Percentiles rank a stretch among this genome's conserved stretches.
phyloP scores from a whole-genome alignment of 108 stramenopile genomes.

The Cyclotella sp. region DNA sequence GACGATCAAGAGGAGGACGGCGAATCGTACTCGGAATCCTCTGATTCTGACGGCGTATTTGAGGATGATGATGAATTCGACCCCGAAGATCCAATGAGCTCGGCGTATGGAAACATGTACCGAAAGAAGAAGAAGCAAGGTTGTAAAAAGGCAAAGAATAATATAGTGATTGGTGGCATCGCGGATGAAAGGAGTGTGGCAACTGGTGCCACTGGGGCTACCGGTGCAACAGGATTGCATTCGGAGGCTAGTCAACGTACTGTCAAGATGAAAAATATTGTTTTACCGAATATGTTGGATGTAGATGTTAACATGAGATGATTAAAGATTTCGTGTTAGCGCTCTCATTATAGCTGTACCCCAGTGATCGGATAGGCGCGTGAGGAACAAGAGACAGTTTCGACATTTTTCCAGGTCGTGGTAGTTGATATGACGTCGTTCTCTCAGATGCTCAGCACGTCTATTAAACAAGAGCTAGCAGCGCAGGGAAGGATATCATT shows the following conservation, averaged over 20 bases:
- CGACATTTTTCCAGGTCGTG: too few species aligned
- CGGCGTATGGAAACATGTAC: constrained; percentile 9
- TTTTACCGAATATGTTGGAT: constrained; percentile 8
- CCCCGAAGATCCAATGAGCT: not conserved
- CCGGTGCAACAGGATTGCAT: constrained; percentile 29
- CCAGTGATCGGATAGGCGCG: too few species aligned
- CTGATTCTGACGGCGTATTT: constrained; percentile 1
- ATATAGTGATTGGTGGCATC: constrained; percentile 35
- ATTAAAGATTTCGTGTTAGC: not conserved
- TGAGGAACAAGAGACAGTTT: too few species aligned
- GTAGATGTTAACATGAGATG: constrained; percentile 20
- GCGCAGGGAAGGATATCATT: too few species aligned
- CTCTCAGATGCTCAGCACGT: too few species aligned
- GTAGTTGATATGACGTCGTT: too few species aligned
- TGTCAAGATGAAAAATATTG: constrained; percentile 19
- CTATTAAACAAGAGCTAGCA: too few species aligned
- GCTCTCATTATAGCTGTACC: not conserved
- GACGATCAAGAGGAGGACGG: constrained; percentile 16
- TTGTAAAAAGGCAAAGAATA: constrained; percentile 5
- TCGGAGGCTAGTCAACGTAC: constrained; percentile 19
- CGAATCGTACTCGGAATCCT: constrained; percentile 17
- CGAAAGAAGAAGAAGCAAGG: constrained; percentile 11
- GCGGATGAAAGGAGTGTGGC: constrained; percentile 27
- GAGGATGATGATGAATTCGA: constrained; percentile 14
- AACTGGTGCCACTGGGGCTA: constrained; percentile 31